Base-by-base conservation (phyloP, 768 basidiomycete species). In the Naganishia vaughanmartiniae region DNA sequence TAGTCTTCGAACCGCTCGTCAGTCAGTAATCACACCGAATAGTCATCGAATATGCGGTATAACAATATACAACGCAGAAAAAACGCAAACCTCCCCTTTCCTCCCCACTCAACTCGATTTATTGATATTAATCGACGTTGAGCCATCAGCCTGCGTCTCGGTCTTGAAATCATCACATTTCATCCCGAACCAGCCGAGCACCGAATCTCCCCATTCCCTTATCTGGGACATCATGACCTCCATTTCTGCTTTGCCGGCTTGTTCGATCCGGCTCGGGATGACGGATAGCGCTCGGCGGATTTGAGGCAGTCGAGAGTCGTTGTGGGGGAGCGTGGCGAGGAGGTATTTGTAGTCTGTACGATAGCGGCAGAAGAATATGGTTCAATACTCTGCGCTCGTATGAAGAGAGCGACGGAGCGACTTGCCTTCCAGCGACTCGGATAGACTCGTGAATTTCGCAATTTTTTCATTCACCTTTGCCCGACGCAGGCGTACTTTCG, bases 161-260 rank as follows among this genome's bases (percentile, higher is more conserved):
- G 60, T 63, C 60, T 63, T 63, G 42, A 63, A 63, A 63, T 63
- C 60, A 36, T 63, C 60, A 17, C 60, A 63, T 42, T 63, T 63
- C 60, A 63, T 63, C 60, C 60, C 60, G 30, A 63, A 63, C 60
- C 60, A 63, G 2, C 60, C 60, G 1, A 63, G 26, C 4, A 63
- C 42, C 28, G 60, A 63, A 17, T 63, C 60, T 14, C 60, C 60
- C 60, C 60, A 63, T 24, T 63, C 60, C 60, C 46, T 63, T 42
- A 63, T 63, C 39, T 63, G 60, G 2, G 39, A 24, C 60, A 63
- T 45, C 60, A 63, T 63, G 15, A n/a, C 34, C 24, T 63, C 60
- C 60, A 63, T 63, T 30, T 63, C 60, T 2, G 39, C 60, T 46
- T 63, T 63, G 11, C 60, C 60, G 4, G 60, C 60, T 45, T 63